Conservation (phyloP, 805 yeast genomes). For the Kockiozyma suomiensis region DNA sequence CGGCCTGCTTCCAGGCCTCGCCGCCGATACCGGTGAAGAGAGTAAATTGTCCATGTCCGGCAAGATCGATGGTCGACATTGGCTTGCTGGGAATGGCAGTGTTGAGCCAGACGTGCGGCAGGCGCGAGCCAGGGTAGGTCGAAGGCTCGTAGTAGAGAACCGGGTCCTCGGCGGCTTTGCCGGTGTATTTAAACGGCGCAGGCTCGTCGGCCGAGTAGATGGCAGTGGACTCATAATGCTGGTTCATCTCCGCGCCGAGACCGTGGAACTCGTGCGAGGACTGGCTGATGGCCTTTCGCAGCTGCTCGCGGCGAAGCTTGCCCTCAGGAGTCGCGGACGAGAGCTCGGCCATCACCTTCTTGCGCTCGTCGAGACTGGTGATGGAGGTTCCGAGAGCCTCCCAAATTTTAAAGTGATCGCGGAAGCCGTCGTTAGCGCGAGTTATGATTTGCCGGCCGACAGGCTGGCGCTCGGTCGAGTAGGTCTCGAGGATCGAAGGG, state of each 20-base stretch:
- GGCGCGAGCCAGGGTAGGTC: slow-evolving; percentile 1
- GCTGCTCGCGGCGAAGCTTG: neutral
- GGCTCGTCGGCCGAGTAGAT: neutral
- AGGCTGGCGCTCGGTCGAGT: neutral
- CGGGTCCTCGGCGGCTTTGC: neutral
- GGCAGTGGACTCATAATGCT: neutral
- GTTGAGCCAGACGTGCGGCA: slow-evolving; percentile 4
- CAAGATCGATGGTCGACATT: neutral
- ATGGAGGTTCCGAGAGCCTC: neutral
- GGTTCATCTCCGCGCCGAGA: neutral
- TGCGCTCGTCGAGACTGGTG: neutral
- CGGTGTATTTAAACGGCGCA: neutral
- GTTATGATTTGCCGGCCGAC: neutral
- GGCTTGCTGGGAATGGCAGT: neutral
- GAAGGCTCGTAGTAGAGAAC: slow-evolving; percentile 1
- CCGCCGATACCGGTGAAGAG: neutral
- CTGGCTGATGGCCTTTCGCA: neutral
- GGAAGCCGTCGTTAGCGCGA: neutral
- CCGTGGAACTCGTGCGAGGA: slow-evolving; percentile 6
- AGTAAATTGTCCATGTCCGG: neutral
- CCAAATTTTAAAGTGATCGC: neutral
- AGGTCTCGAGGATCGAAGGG: slow-evolving; percentile 1
- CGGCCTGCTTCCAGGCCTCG: neutral
- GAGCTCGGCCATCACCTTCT: neutral
- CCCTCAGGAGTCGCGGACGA: neutral